A percentile compares a stretch with the other conserved stretches of the same genome.
Conservation (phyloP, 2,329 filamentous ascomycete species). For the Botrytis byssoidea region DNA sequence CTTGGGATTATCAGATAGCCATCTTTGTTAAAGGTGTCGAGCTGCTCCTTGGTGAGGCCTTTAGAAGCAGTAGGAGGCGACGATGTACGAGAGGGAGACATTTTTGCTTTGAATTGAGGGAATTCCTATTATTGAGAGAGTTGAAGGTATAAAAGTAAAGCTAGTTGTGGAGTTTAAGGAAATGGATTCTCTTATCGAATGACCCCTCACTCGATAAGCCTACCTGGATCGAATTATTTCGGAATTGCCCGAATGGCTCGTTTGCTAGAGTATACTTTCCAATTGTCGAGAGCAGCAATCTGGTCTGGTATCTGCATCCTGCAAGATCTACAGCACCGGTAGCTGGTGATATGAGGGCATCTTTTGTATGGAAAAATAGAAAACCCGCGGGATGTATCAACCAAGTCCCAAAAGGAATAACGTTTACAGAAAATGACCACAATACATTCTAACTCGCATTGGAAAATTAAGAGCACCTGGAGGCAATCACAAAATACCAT, state of each 20-base stretch:
- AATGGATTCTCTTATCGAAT: slow-evolving; percentile 7
- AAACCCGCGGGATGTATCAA: neutral
- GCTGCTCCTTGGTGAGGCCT: slow-evolving; percentile 66
- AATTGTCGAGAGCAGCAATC: neutral
- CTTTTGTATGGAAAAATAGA: neutral
- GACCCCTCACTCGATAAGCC: neutral
- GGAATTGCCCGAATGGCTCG: neutral
- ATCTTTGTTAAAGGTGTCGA: slow-evolving; percentile 71
- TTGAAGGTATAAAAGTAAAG: neutral
- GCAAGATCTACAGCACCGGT: neutral
- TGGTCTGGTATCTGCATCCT: neutral
- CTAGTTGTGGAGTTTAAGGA: neutral
- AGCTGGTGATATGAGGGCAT: neutral
- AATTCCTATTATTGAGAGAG: neutral
- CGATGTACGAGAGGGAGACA: neutral
- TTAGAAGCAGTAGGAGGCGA: slow-evolving; percentile 9
- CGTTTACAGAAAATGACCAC: too few species aligned
- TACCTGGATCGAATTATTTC: neutral
- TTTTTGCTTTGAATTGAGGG: neutral
- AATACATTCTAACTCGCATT: too few species aligned
- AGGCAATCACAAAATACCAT: too few species aligned
- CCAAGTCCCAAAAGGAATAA: neutral
- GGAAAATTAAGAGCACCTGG: too few species aligned
- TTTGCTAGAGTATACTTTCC: neutral
- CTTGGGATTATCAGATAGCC: slow-evolving; percentile 87